phyloP scores from a whole-genome alignment of 2,329 filamentous ascomycete genomes.

The Golovinomyces cichoracearum region DNA sequence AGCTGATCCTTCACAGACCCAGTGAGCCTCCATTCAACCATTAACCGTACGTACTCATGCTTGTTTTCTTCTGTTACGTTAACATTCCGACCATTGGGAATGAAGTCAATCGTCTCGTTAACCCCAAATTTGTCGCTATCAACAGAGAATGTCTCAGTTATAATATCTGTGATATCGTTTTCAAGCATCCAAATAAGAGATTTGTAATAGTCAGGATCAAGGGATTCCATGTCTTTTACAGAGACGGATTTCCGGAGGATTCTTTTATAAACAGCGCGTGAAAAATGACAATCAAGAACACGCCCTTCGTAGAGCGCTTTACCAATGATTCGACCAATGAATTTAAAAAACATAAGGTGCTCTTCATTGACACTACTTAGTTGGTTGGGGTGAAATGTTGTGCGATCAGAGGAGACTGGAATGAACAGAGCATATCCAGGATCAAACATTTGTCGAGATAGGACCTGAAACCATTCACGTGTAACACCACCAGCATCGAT shows the following conservation, averaged over 20 bases:
- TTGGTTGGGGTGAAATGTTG: conserved; percentile 95
- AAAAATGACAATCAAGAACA: conserved; percentile 94
- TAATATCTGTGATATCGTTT: conserved; percentile 94
- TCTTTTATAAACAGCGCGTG: conserved; percentile 90
- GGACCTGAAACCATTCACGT: conserved; percentile 95
- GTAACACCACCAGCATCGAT: conserved; percentile 95
- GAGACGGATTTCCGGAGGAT: conserved; percentile 87
- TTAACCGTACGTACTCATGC: conserved; percentile 81
- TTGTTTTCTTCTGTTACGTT: conserved; percentile 95
- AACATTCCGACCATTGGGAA: conserved; percentile 70
- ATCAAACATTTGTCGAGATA: conserved; percentile 96
- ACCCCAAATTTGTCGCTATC: conserved; percentile 88
- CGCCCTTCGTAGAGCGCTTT: conserved; percentile 93
- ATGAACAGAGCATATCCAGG: conserved; percentile 92
- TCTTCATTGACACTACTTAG: conserved; percentile 84
- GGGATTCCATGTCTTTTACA: conserved; percentile 97
- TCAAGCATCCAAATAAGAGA: conserved; percentile 95
- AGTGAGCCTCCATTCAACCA: conserved; percentile 81
- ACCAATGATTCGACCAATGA: conserved; percentile 92
- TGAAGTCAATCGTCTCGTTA: conserved; percentile 62
- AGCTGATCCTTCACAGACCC: conserved; percentile 86
- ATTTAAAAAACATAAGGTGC: conserved; percentile 96
- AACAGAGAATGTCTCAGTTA: conserved; percentile 84
- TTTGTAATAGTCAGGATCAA: conserved; percentile 97
- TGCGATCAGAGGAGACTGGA: conserved; percentile 86